Evolutionary conservation across 352 stramenopile species (phyloP).

Genomic region (Elongisporangium prolatum): DNA sequence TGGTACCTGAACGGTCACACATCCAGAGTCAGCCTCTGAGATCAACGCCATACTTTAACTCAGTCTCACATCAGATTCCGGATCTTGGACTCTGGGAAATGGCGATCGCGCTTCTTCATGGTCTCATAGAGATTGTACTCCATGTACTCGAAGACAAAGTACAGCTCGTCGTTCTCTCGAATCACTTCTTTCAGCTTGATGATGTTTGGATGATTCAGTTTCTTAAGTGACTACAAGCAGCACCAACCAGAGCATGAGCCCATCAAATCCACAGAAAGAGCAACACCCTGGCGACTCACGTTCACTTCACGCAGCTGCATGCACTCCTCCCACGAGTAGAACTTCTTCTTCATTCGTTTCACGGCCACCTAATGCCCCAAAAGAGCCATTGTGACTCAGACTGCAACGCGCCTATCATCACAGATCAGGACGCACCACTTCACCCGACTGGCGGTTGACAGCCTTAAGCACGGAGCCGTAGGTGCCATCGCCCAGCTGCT

Average conservation of each 20-base stretch:
- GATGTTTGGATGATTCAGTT: slow-evolving; percentile 97
- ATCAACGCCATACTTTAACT: too few species aligned
- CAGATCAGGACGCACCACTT: slow-evolving; percentile 68
- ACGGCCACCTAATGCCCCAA: slow-evolving; percentile 77
- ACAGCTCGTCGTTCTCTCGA: slow-evolving; percentile 95
- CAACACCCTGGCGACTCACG: slow-evolving; percentile 37
- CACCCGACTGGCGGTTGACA: slow-evolving; percentile 90
- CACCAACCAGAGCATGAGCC: slow-evolving; percentile 3
- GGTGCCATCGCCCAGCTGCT: slow-evolving; percentile 94
- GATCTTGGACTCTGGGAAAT: slow-evolving; percentile 93
- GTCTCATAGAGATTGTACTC: slow-evolving; percentile 96
- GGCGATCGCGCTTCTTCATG: slow-evolving; percentile 91
- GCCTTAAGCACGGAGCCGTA: slow-evolving; percentile 95
- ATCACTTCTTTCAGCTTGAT: slow-evolving; percentile 99
- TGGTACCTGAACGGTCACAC: slow-evolving; percentile 65
- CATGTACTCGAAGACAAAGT: slow-evolving; percentile 99
- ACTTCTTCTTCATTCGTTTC: slow-evolving; percentile 98
- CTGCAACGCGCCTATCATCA: too few species aligned
- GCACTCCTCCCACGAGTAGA: slow-evolving; percentile 95
- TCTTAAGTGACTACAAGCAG: slow-evolving; percentile 84
- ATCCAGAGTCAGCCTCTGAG: not conserved
- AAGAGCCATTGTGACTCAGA: not conserved
- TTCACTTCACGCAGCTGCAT: slow-evolving; percentile 97
- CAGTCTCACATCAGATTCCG: slow-evolving; percentile 96
- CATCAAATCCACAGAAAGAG: too few species aligned